Evolutionary conservation across 176 grass and related monocot genomes (phyloP).

Genomic region (Oryza coarctata): DNA sequence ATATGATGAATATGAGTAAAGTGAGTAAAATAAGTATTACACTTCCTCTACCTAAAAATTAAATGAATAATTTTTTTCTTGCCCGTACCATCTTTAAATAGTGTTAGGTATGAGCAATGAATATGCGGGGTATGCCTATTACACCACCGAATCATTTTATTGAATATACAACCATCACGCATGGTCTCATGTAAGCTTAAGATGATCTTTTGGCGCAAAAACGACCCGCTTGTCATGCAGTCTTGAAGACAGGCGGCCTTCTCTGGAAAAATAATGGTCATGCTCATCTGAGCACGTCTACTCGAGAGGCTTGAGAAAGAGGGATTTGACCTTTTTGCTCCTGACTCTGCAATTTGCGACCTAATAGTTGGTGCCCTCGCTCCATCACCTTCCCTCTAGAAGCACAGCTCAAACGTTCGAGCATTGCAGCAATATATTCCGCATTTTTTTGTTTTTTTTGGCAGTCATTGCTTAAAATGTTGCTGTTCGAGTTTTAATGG

Average conservation of each 20-base stretch:
- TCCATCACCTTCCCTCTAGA: slow-evolving; percentile 39
- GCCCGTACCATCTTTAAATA: no score
- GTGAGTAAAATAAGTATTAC: no score
- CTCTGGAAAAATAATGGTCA: slow-evolving; percentile 23
- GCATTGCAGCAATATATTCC: background rate
- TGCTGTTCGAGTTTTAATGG: background rate
- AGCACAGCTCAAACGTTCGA: slow-evolving; percentile 10
- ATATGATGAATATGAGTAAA: no score
- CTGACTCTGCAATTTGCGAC: slow-evolving; percentile 14
- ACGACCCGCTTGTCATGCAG: slow-evolving; percentile 12
- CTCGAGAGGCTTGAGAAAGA: background rate
- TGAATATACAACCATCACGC: background rate
- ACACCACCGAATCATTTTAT: slow-evolving; percentile 21
- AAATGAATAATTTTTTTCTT: no score
- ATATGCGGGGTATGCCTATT: no score
- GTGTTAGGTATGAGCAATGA: no score
- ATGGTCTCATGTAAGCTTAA: slow-evolving; percentile 8
- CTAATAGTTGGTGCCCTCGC: slow-evolving; percentile 31
- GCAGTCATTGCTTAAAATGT: background rate
- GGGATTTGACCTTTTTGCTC: slow-evolving; percentile 20
- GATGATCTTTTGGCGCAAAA: slow-evolving; percentile 16
- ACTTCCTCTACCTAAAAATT: no score
- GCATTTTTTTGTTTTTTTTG: background rate
- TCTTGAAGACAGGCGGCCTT: slow-evolving; percentile 24
- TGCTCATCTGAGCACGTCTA: slow-evolving; percentile 29